These are phyloP conservation scores for Paxillus involutus DNA, from an alignment of 768 basidiomycete species.

Conservation along the genomic window DNA sequence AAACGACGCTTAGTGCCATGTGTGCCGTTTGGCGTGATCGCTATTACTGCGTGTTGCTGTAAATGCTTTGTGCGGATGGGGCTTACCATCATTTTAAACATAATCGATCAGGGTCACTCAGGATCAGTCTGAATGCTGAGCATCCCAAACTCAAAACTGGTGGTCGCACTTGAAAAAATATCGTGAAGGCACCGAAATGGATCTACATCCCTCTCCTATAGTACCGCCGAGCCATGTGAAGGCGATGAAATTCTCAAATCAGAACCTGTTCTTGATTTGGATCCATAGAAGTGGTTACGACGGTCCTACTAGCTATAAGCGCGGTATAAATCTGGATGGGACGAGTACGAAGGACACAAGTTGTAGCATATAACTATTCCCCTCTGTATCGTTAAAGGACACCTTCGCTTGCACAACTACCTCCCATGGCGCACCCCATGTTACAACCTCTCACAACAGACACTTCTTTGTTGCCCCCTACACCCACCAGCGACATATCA, in stretches of 20 bases:
- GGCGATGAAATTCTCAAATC: constrained; percentile 31
- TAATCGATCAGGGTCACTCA: constrained; percentile 11
- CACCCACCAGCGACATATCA: constrained; percentile 38
- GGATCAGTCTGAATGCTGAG: constrained; percentile 15
- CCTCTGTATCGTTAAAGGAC: constrained; percentile 8
- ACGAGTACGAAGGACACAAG: constrained; percentile 11
- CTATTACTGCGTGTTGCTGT: neutral
- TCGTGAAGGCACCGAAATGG: constrained; percentile 20
- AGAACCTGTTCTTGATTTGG: constrained; percentile 33
- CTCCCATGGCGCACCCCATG: constrained; percentile 35
- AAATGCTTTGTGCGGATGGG: no score
- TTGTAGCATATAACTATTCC: constrained; percentile 13
- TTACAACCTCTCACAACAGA: constrained; percentile 60
- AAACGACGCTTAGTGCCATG: neutral
- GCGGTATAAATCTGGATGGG: constrained; percentile 31
- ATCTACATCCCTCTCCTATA: constrained; percentile 29
- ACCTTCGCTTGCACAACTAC: constrained; percentile 11
- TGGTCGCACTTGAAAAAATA: constrained; percentile 16
- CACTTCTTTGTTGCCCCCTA: constrained; percentile 56
- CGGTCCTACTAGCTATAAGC: constrained; percentile 27
- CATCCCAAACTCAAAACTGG: constrained; percentile 17
- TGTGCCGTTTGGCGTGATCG: neutral
- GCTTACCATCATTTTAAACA: neutral
- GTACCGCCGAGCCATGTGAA: constrained; percentile 31
- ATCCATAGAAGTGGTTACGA: constrained; percentile 23